Evolutionary conservation across 306 rosid species (phyloP), one percentile per base, ranked within the genome.

Genomic region (Citrullus amarus): DNA sequence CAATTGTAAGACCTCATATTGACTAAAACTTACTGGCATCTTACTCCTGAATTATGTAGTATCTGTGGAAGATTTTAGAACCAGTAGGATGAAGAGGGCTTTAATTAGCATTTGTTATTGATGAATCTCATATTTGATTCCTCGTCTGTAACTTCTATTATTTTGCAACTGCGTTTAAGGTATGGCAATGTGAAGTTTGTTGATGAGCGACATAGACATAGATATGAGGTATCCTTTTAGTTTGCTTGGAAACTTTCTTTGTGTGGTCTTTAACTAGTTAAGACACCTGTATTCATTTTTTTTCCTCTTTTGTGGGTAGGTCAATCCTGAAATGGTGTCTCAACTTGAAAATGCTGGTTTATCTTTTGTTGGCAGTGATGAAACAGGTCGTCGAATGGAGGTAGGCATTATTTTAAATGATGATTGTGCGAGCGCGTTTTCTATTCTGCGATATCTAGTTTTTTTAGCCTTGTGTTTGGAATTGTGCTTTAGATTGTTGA

Each of bases 401-500:
- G 89, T 86, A 70, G 55, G 79, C 41, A 41, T 43, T 81, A 22
- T 53, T 50, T 17, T 54, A 53, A 66, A 7, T 55, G 13, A 50
- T 3, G 28, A 50, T 3, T 83, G 10, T 30, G 39, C 12, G 28
- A 72, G 9, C 4, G 6, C 55, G 56, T 46, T 41, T 57, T 76
- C 61, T 57, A 13, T 68, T 5, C 11, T 69, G n/a, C 75, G 15
- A 14, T 69, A 22, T 11, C 48, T 69, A 48, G 75, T 70, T 22
- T 70, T n/a, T 43, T 46, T 13, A 70, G 20, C 41, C 73, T 65
- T 76, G 80, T 57, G 65, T 46, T n/a, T 54, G 36, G 30, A 54
- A 16, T 1, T 51, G 65, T 82, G 53, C 48, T 71, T 62, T 89
- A 94, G 97, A 89, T 94, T 85, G 86, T 92, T 50, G 98, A 94